Conservation (phyloP, 345 rosid species). For the Lagerstroemia speciosa region DNA sequence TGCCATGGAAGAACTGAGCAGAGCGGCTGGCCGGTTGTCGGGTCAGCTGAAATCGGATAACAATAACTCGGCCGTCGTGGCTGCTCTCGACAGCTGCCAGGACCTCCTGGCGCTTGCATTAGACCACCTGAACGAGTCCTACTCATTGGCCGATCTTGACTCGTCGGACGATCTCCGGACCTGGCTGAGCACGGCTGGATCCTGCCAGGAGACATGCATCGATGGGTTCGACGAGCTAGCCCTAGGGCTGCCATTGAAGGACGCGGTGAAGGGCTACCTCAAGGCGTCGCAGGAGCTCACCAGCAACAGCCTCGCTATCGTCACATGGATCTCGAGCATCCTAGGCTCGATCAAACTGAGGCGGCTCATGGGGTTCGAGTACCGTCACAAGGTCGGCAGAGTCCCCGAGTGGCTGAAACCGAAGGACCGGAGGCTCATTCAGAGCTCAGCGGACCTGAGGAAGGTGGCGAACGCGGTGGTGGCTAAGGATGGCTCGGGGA, state of each 20-base stretch:
- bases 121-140: slow-evolving; percentile 47
- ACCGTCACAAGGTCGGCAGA: background rate
- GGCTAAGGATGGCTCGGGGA: slow-evolving; percentile 63
- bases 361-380: slow-evolving; percentile 26
- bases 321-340: slow-evolving; percentile 49
- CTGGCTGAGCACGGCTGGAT: slow-evolving; percentile 58
- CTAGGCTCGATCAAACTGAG: slow-evolving; percentile 34
- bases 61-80: slow-evolving; percentile 2
- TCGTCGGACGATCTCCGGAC: slow-evolving; percentile 43
- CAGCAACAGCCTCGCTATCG: slow-evolving; percentile 67
- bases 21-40: slow-evolving; percentile 29
- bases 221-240: slow-evolving; percentile 35
- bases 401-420: slow-evolving; percentile 20
- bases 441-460: slow-evolving; percentile 28
- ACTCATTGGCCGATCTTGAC: slow-evolving; percentile 19
- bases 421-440: slow-evolving; percentile 30
- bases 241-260: background rate
- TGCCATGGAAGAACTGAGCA: slow-evolving; percentile 33
- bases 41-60: background rate
- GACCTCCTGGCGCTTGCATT: slow-evolving; percentile 53
- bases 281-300: slow-evolving; percentile 43
- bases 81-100: slow-evolving; percentile 29
- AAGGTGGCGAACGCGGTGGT: slow-evolving; percentile 53
- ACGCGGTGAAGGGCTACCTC: slow-evolving; percentile 17
- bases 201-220: slow-evolving; percentile 60